Conservation (phyloP, 257 asterid species). For the Apocynum venetum region DNA sequence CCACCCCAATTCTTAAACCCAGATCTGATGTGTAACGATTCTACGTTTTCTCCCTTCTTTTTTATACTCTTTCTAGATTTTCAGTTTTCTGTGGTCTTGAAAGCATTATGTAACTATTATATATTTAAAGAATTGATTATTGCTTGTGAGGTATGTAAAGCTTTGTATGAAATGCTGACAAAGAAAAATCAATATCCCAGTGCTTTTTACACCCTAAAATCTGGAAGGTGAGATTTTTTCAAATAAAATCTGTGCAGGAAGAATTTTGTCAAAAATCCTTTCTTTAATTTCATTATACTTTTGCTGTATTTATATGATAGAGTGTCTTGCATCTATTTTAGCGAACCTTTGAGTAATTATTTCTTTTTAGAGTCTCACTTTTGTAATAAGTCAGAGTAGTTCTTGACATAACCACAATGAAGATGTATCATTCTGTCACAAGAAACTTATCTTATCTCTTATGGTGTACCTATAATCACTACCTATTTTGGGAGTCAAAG, state of each 20-base stretch:
- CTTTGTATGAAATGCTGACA: neutral
- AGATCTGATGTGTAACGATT: neutral
- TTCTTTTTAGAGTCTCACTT: neutral
- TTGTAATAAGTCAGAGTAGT: neutral
- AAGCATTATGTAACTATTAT: neutral
- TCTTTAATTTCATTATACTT: neutral
- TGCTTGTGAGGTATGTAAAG: neutral
- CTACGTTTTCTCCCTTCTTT: neutral
- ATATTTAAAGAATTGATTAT: neutral
- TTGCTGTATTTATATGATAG: neutral
- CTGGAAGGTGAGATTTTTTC: neutral
- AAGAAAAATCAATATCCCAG: neutral
- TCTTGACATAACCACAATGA: neutral
- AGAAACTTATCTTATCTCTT: neutral
- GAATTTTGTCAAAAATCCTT: neutral
- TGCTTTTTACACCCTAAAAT: neutral
- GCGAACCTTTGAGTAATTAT: neutral
- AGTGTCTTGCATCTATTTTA: neutral
- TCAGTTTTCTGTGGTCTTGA: neutral
- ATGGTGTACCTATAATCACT: neutral
- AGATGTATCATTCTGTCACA: neutral
- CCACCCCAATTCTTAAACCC: neutral
- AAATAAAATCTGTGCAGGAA: neutral
- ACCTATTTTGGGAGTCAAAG: neutral
- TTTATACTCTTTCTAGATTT: neutral